Evolutionary conservation across 2,329 filamentous ascomycete genomes (phyloP), one percentile per base, ranked within the genome.

Genomic region (Tolypocladium sp.): DNA sequence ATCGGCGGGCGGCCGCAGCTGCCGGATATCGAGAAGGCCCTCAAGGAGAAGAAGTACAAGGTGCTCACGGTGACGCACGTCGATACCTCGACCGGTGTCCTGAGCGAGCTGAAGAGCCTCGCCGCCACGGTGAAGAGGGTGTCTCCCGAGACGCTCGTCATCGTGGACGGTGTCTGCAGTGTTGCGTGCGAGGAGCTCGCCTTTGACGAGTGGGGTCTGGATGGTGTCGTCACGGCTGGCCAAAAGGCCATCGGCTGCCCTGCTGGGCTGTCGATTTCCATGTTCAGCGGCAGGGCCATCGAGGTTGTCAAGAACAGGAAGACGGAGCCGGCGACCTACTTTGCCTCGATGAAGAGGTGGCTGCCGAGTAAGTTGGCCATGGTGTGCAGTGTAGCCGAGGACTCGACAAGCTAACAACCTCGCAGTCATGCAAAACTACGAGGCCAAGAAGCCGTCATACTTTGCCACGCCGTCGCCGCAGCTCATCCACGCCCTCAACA

Each of bases 221-320:
- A 99, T 73, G 91, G 87, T 66, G 93, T 97, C 51, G 81, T 99
- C 60, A 99, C 94, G 2, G 94, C 94, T 61, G 92, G 90, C 62
- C 94, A 99, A 72, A 99, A 99, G 81, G 94, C 91, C 65, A 96
- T 99, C 68, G 94, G 94, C 59, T 93, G 90, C 73, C 94, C 94
- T 4, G 94, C 94, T 38, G 94, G 94, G 65, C 82, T 99, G 63
- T 95, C 89, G 68, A 97, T 99, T 70, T 85, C 94, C 65, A 95
- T 97, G 87, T 91, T 90, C 69, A 97, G 92, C 69, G 91, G 89
- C 61, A 86, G 90, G 64, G 93, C 94, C 51, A 90, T 99, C 66
- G 82, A 94, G 69, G 79, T 80, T 13, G 89, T 95, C 75, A 85
- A 93, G 75, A 83, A 80, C 67, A 85, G 94, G 71, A 93, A 93